phyloP scores from a whole-genome alignment of 257 asterid species.

The Solanum phureja region DNA sequence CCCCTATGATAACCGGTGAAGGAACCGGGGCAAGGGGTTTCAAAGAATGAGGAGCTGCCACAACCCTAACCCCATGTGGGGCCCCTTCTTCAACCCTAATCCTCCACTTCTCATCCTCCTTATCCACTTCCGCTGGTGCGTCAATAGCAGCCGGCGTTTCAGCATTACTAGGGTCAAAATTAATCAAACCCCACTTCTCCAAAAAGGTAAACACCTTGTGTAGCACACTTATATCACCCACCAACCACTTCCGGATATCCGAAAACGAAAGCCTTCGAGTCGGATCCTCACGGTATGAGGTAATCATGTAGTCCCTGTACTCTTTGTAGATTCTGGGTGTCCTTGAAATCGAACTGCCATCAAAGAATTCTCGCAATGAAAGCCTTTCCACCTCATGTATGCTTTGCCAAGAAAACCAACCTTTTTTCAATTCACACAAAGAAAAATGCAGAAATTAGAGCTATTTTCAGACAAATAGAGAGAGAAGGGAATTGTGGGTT shows the following conservation, averaged over 20 bases:
- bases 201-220: slow-evolving; percentile 75
- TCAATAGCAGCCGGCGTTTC: slow-evolving; percentile 2
- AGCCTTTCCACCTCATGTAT: slow-evolving; percentile 82
- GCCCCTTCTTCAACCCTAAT: slow-evolving; percentile 88
- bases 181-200: slow-evolving; percentile 89
- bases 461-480: background rate
- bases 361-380: slow-evolving; percentile 66
- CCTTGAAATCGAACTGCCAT: slow-evolving; percentile 63
- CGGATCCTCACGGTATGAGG: slow-evolving; percentile 71
- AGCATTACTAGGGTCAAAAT: slow-evolving; percentile 32
- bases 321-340: slow-evolving; percentile 79
- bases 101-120: slow-evolving; percentile 44
- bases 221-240: slow-evolving; percentile 65
- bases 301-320: slow-evolving; percentile 74
- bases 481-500: slow-evolving; percentile 2
- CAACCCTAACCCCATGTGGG: slow-evolving; percentile 89
- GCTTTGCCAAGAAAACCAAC: slow-evolving; percentile 82
- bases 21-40: slow-evolving; percentile 48
- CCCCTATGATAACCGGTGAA: slow-evolving; percentile 25
- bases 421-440: slow-evolving; percentile 17
- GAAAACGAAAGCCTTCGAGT: slow-evolving; percentile 53
- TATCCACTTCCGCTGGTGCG: slow-evolving; percentile 32
- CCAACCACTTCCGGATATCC: slow-evolving; percentile 73
- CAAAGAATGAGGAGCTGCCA: slow-evolving; percentile 80
- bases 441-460: background rate